Conservation (phyloP, 495 filamentous ascomycete genomes). For the Podospora fimiseda region DNA sequence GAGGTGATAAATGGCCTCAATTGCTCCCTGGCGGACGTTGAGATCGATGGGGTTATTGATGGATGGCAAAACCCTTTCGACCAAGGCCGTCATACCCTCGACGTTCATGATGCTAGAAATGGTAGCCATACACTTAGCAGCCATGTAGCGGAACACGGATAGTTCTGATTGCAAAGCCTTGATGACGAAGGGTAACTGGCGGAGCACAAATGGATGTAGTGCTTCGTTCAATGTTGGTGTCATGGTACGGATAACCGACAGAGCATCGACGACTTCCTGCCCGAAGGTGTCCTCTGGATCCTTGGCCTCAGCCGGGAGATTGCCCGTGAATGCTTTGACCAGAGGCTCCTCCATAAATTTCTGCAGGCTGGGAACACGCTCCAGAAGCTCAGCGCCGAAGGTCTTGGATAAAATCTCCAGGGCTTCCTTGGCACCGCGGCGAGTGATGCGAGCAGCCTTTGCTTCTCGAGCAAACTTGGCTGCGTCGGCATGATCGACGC, state of each 20-base stretch:
- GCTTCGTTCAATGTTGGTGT: constrained; percentile 71
- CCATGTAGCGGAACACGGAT: constrained; percentile 90
- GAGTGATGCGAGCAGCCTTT: constrained; percentile 76
- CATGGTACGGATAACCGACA: constrained; percentile 87
- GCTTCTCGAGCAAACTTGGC: constrained; percentile 82
- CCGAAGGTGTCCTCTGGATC: constrained; percentile 66
- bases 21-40: constrained; percentile 80
- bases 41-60: constrained; percentile 85
- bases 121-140: constrained; percentile 94
- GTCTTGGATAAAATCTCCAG: constrained; percentile 76
- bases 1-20: constrained; percentile 89
- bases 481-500: constrained; percentile 84
- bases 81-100: constrained; percentile 90
- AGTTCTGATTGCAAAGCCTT: constrained; percentile 79
- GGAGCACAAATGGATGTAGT: constrained; percentile 69
- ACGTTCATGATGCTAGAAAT: constrained; percentile 94
- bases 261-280: constrained; percentile 85
- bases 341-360: constrained; percentile 75
- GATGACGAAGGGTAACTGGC: constrained; percentile 77
- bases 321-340: constrained; percentile 62
- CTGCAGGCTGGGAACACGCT: constrained; percentile 72
- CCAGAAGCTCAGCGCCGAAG: constrained; percentile 71
- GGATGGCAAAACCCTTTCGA: constrained; percentile 84
- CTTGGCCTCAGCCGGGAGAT: constrained; percentile 62
- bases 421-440: constrained; percentile 89